phyloP scores from a whole-genome alignment of 805 yeast genomes.

The Myxozyma nipponensis region DNA sequence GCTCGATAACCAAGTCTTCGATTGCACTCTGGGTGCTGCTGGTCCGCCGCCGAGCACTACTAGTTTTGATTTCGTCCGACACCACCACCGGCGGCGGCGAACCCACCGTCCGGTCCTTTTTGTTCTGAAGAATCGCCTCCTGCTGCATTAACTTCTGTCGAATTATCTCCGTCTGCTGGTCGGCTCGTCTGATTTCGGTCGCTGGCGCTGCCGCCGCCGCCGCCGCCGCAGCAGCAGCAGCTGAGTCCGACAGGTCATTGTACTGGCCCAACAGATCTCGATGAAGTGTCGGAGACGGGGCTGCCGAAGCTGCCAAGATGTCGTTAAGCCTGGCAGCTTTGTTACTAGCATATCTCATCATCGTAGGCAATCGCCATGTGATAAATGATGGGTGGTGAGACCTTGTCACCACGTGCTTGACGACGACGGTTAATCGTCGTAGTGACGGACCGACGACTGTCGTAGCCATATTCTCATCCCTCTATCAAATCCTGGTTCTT shows the following conservation, averaged over 20 bases:
- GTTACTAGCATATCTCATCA: too few relatives aligned
- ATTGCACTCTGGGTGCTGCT: conserved; percentile 7
- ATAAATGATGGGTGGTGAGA: too few relatives aligned
- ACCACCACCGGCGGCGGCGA: not conserved
- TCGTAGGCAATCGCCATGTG: too few relatives aligned
- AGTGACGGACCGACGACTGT: too few relatives aligned
- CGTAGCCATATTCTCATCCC: too few relatives aligned
- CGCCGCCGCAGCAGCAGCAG: not conserved
- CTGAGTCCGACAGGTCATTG: not conserved
- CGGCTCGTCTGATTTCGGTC: not conserved
- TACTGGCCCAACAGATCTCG: not conserved
- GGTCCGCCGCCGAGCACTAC: not conserved
- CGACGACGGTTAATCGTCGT: too few relatives aligned
- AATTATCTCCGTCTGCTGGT: not conserved
- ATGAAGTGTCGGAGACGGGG: not conserved
- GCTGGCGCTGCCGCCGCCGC: not conserved
- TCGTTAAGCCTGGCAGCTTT: not conserved
- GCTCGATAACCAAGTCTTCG: conserved; percentile 20
- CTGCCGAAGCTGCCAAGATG: not conserved
- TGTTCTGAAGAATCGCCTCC: not conserved
- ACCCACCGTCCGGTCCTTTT: not conserved
- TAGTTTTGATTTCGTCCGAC: not conserved
- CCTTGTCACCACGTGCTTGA: too few relatives aligned
- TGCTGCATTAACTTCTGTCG: not conserved
- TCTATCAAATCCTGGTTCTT: too few relatives aligned